Conservation (phyloP, 139 green algal species). For the Chlorella sp. region DNA sequence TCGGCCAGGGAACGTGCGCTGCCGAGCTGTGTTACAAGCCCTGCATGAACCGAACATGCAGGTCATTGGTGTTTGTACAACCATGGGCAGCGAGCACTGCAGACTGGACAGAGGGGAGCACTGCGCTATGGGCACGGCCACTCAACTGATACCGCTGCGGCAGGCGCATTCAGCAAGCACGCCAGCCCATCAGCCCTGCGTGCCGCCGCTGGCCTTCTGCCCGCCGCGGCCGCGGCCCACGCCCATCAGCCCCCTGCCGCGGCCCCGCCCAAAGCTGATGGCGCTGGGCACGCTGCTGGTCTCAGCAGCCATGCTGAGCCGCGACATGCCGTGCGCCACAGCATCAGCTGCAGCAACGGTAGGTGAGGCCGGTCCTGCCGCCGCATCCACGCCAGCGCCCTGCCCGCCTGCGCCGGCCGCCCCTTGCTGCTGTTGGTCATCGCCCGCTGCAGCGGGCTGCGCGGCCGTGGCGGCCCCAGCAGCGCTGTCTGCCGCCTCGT, state of each 20-base stretch:
- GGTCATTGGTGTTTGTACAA: too few species aligned
- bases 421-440: background rate
- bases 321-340: slow-evolving; percentile 29
- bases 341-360: background rate
- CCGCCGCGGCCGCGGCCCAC: background rate
- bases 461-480: too few species aligned
- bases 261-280: slow-evolving; percentile 28
- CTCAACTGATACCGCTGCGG: too few species aligned
- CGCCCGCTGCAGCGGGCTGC: background rate
- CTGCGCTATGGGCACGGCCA: too few species aligned
- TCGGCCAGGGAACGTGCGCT: too few species aligned
- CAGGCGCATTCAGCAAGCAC: too few species aligned
- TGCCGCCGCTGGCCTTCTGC: background rate
- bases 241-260: slow-evolving; percentile 6
- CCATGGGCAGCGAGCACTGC: too few species aligned
- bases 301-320: slow-evolving; percentile 24
- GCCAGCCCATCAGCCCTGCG: too few species aligned
- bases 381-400: background rate
- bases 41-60: too few species aligned
- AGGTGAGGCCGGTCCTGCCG: background rate
- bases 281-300: slow-evolving; percentile 2
- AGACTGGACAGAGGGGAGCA: too few species aligned
- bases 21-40: too few species aligned
- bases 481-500: background rate
- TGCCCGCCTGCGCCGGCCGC: background rate